Base-by-base conservation (phyloP, 257 asterid species). In the Solanum commersonii region DNA sequence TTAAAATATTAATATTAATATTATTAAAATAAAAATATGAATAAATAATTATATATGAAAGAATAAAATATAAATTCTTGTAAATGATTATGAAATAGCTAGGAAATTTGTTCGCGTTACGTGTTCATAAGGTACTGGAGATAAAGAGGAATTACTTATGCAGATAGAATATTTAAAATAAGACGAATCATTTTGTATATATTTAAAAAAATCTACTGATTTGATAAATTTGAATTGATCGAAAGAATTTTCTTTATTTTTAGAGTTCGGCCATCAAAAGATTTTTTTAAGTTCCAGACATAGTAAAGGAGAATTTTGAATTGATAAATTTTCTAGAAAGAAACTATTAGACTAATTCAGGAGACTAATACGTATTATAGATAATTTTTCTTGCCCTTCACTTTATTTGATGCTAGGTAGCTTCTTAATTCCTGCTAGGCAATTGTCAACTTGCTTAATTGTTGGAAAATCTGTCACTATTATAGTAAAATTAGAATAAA, bases 401-500 rank as follows among this genome's bases (percentile, higher is more conserved):
- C 73, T n/a, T 67, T 67, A 29, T 70, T 70, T 70, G 23, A 27
- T 3, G 37, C 1, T 70, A 78, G 16, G 14, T 20, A 87, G 13
- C 89, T 63, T 88, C 79, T 20, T 88, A 8, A 88, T 37, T 60
- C 71, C 84, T 16, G 86, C 88, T 16, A 84, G 44, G 67, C 90
- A 88, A 16, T 73, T 73, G 79, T 84, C 90, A 11, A 56, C 79
- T 0, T 87, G 88, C 52, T 60, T 88, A 15, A 74, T 44, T 23
- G 18, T n/a, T 16, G 88, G 85, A 56, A 88, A 35, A 60, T 60
- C 10, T 20, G 25, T 59, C 65, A 59, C n/a, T 59, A 59, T 1
- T 59, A 59, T 20, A 59, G 27, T 59, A 59, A 59, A 59, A 59
- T 59, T 59, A 59, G 67, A 59, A 59, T 59, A 8, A 59, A 59